Percentiles rank a stretch among this genome's conserved stretches.
Conservation (phyloP, 805 yeast genomes). For the Saccharomycopsis sp. region DNA sequence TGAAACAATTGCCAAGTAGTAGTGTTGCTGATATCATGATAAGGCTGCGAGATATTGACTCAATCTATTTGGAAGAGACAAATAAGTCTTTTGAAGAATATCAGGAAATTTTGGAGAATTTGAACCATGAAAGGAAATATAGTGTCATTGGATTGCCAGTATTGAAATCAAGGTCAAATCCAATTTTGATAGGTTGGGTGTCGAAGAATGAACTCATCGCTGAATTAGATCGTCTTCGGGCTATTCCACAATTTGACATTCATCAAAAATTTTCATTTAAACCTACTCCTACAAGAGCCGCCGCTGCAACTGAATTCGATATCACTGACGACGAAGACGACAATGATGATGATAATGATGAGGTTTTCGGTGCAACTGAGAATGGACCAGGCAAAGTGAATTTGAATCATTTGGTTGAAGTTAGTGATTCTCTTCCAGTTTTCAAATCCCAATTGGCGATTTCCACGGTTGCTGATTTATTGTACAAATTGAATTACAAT, state of each 20-base stretch:
- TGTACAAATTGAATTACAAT: conserved; percentile 28
- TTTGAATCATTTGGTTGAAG: conserved; percentile 16
- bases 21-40: conserved; percentile 32
- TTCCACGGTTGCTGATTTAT: conserved; percentile 26
- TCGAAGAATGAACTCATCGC: conserved; percentile 31
- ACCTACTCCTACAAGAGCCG: conserved; percentile 6
- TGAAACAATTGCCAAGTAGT: conserved; percentile 36
- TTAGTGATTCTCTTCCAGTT: conserved; percentile 12
- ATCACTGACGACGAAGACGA: conserved; percentile 8
- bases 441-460: conserved; percentile 20
- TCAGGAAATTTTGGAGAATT: too few relatives aligned
- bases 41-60: conserved; percentile 26
- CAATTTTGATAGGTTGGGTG: conserved; percentile 37
- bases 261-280: conserved; percentile 17
- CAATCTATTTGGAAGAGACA: not conserved
- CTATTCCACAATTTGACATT: conserved; percentile 6
- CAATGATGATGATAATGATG: not conserved
- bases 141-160: conserved; percentile 32
- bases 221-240: conserved; percentile 25
- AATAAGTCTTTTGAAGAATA: not conserved
- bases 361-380: not conserved
- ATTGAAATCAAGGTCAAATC: conserved; percentile 30
- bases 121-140: too few relatives aligned
- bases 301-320: conserved; percentile 2
- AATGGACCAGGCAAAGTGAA: too few relatives aligned